Evolutionary conservation across 1,284 basidiomycete genomes (phyloP).

Genomic region (Mycosarcoma maydis): DNA sequence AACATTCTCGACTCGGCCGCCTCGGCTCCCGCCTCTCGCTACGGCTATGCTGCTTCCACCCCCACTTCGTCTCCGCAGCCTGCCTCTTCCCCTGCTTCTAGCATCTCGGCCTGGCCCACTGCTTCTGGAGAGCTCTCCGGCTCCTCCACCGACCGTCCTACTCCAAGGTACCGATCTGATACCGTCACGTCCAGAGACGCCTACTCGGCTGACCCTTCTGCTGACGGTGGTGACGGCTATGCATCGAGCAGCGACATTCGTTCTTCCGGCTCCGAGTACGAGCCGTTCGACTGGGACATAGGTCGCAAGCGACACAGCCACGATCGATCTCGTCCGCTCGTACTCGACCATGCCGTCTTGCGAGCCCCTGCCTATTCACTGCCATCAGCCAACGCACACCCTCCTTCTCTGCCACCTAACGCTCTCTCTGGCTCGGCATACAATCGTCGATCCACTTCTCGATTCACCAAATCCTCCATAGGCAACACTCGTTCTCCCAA

Average conservation of each 20-base stretch:
- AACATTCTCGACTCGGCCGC: constrained; percentile 37
- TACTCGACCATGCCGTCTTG: constrained; percentile 10
- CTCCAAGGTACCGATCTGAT: constrained; percentile 25
- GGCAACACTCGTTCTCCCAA: constrained; percentile 16
- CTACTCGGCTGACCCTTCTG: constrained; percentile 52
- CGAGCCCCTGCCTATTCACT: constrained; percentile 5
- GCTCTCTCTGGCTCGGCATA: background rate
- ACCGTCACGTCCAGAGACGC: constrained; percentile 42
- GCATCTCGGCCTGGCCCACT: constrained; percentile 2
- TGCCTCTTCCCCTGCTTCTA: constrained; percentile 22
- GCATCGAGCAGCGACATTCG: constrained; percentile 38
- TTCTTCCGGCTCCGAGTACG: constrained; percentile 42
- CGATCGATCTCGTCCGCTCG: constrained; percentile 24
- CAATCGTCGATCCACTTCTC: constrained; percentile 18
- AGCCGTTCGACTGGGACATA: constrained; percentile 54
- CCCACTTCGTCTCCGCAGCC: constrained; percentile 19
- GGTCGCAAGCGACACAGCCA: constrained; percentile 30
- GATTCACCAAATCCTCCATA: constrained; percentile 2
- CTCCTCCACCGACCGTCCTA: constrained; percentile 40
- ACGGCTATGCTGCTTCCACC: constrained; percentile 9
- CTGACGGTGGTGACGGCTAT: constrained; percentile 23
- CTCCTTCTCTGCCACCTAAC: constrained; percentile 14
- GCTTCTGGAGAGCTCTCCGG: constrained; percentile 24
- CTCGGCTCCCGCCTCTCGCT: constrained; percentile 7
- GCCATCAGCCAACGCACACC: too few relatives aligned